A percentile compares a stretch with the other conserved stretches of the same genome.
phyloP scores from a whole-genome alignment of 768 basidiomycete species.

The Termitomyces bulborhizus region DNA sequence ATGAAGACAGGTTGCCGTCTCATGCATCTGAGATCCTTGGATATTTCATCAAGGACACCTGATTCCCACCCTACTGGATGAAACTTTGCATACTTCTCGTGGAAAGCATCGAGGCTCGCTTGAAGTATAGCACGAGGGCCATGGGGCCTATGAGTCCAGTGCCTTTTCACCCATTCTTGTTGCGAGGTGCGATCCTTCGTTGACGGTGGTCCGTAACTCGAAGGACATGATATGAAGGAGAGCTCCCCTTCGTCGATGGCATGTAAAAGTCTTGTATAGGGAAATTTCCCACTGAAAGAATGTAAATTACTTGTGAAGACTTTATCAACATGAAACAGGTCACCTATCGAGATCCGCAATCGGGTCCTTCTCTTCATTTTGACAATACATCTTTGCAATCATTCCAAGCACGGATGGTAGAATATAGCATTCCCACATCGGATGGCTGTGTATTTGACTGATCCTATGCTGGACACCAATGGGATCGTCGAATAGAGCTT shows the following conservation, averaged over 20 bases:
- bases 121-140: conserved; percentile 37
- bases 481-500: conserved; percentile 50
- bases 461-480: conserved; percentile 42
- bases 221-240: conserved; percentile 47
- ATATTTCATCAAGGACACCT: conserved; percentile 40
- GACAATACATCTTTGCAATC: conserved; percentile 33
- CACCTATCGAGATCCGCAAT: conserved; percentile 33
- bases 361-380: conserved; percentile 29
- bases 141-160: conserved; percentile 23
- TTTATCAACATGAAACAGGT: conserved; percentile 10
- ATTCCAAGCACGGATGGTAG: conserved; percentile 59
- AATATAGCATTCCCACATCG: conserved; percentile 64
- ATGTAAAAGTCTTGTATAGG: conserved; percentile 33
- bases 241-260: conserved; percentile 53
- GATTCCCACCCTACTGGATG: conserved; percentile 25
- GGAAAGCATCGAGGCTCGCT: conserved; percentile 35
- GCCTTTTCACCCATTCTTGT: conserved; percentile 33
- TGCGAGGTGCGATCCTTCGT: conserved; percentile 14
- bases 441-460: conserved; percentile 47
- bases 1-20: conserved; percentile 61
- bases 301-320: not conserved
- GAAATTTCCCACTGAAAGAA: conserved; percentile 31
- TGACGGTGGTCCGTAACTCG: conserved; percentile 17
- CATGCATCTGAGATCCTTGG: conserved; percentile 42
- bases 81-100: conserved; percentile 27